Evolutionary conservation across 129 eudicot genomes (phyloP), one percentile per base, ranked within the genome.

Genomic region (Centaurea solstitialis): DNA sequence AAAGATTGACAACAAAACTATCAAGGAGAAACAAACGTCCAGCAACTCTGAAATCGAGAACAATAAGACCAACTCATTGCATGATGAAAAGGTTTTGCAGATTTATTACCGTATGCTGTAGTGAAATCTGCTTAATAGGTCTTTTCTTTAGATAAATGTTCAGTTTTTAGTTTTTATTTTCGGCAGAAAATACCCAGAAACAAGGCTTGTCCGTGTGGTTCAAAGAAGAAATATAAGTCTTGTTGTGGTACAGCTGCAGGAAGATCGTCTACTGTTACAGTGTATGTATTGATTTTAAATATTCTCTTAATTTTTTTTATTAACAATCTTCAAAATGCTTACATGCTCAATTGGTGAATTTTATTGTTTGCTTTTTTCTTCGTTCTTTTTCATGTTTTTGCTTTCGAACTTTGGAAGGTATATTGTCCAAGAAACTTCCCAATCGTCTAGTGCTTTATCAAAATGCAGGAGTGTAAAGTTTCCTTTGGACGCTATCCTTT

Each of bases 171-270:
- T 75, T 62, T 79, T 3, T 13, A 76, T 80, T 53, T 17, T 47
- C 70, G 69, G 80, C 90, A 90, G 98, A 88, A 86, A 77, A 82
- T 94, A 70, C 75, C 96, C 23, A 87, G 98, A 79, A 94, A 92
- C 82, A 94, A 94, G 85, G 79, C 84, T 1, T 94, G 98, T 76
- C 97, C 97, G 11, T 94, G 97, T 85, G 98, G 98, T 65, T 94
- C 98, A 26, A 90, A 87, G 83, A 92, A 92, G 94, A 94, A 94
- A 79, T 89, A 92, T 88, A 92, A 94, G 89, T 86, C 98, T 73
- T 94, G 97, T 80, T 94, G 98, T 75, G 98, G 97, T 72, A 41
- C 96, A 61, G 96, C 80, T 68, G 81, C 89, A 11, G 90, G 89
- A 66, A 94, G 81, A 82, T 77, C 89, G 40, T 89, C 96, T 43